Evolutionary conservation across 1,139 yeast genomes (phyloP), one percentile per base, ranked within the genome.

Genomic region (Diutina mesorugosa): DNA sequence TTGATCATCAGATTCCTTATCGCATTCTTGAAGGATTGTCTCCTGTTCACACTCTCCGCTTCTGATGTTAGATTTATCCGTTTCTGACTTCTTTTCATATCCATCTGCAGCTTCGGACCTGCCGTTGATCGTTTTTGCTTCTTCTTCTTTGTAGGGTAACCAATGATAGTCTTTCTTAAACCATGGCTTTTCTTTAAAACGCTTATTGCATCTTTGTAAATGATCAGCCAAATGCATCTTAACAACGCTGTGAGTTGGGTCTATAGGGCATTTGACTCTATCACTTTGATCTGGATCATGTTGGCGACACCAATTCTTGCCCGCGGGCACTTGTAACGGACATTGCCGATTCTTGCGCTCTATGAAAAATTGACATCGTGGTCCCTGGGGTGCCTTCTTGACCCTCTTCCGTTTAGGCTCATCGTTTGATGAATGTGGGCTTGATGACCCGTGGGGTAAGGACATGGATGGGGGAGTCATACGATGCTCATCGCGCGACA

Each of bases 261-360:
- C 96, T 45, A 85, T 66, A 0, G 97, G 91, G 68, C 97, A 90
- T 4, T 85, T 81, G 0, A 90, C 76, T 59, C 97, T 70, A 41
- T 70, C 71, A 16, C 71, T 67, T 26, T 46, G 51, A 12, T 38
- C 48, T 5, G 54, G 56, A 6, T 58, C 55, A 66, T 87, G 95
- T 62, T 85, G 87, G 4, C 87, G 80, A 66, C 95, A 87, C 64
- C 66, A 85, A 56, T 69, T 68, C 38, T 74, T 76, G 41, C 70
- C 78, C 16, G 72, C 67, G 59, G 79, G 77, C 50, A 87, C 71
- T 58, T 84, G 83, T 80, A 86, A 77, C 10, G 83, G 80, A 66
- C 95, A 87, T 56, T 68, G 69, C 57, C 87, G 67, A 46, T 74
- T 72, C 66, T 80, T 80, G 63, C 74, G 73, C n/a, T 66, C 69